These are phyloP conservation scores for Waitea zeae DNA, from an alignment of 1,284 basidiomycete species.

Conservation along the genomic window DNA sequence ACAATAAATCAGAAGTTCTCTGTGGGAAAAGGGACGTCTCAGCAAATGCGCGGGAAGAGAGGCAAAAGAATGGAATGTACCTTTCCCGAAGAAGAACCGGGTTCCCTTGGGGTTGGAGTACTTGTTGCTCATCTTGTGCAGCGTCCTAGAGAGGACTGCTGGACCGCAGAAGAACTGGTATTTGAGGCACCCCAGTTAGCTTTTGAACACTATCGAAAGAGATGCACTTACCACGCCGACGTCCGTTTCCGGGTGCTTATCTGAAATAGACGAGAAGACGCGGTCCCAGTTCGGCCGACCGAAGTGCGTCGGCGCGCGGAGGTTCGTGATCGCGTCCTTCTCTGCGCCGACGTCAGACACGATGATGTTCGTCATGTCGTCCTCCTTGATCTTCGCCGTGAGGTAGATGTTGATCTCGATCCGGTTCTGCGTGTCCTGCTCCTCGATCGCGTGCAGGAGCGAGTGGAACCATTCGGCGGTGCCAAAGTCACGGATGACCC, in stretches of 20 bases:
- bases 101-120: slow-evolving; percentile 70
- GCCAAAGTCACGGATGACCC: slow-evolving; percentile 81
- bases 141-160: slow-evolving; percentile 41
- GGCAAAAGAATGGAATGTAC: slow-evolving; percentile 13
- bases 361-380: slow-evolving; percentile 81
- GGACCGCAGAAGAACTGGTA: slow-evolving; percentile 84
- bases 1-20: background rate
- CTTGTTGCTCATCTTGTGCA: slow-evolving; percentile 71
- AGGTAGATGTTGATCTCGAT: slow-evolving; percentile 89
- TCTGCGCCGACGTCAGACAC: slow-evolving; percentile 81
- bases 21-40: background rate
- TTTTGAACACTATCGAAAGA: slow-evolving; percentile 1
- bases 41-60: background rate
- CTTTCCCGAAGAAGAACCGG: slow-evolving; percentile 81
- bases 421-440: slow-evolving; percentile 65
- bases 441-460: slow-evolving; percentile 81
- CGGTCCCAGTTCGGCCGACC: slow-evolving; percentile 87
- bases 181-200: slow-evolving; percentile 10
- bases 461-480: slow-evolving; percentile 87
- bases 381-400: slow-evolving; percentile 74
- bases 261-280: slow-evolving; percentile 57
- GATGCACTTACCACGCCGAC: slow-evolving; percentile 59
- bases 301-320: slow-evolving; percentile 84
- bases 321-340: slow-evolving; percentile 70
- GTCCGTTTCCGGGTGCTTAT: slow-evolving; percentile 73